A percentile compares a stretch with the other conserved stretches of the same genome.
These are phyloP conservation scores for Stemphylium beticola DNA, from an alignment of 2,329 filamentous ascomycete genomes.

Conservation along the genomic window DNA sequence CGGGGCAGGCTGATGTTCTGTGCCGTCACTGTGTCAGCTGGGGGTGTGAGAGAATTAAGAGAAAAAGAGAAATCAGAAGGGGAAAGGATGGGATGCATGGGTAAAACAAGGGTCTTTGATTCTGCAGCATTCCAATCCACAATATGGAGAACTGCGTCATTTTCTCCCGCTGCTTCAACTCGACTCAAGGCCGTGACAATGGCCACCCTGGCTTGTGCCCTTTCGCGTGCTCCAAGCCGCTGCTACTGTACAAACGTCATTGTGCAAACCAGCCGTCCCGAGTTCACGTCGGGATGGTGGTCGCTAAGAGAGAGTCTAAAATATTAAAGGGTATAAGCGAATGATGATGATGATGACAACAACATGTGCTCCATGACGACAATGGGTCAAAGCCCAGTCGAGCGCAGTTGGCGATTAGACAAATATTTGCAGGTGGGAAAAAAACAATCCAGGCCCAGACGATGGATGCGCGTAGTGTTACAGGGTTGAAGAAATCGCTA, in stretches of 20 bases:
- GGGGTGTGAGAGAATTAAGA: not conserved
- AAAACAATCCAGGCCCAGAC: slow-evolving; percentile 9
- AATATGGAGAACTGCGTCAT: slow-evolving; percentile 34
- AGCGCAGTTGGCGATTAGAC: slow-evolving; percentile 23
- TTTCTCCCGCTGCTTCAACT: slow-evolving; percentile 26
- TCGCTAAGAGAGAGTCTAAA: slow-evolving; percentile 47
- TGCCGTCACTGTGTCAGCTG: slow-evolving; percentile 20
- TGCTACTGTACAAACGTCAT: slow-evolving; percentile 49
- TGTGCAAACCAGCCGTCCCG: slow-evolving; percentile 23
- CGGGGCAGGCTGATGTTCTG: slow-evolving; percentile 1
- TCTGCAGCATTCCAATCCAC: slow-evolving; percentile 25
- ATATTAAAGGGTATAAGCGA: slow-evolving; percentile 47
- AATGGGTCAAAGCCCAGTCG: slow-evolving; percentile 22
- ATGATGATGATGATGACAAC: slow-evolving; percentile 34
- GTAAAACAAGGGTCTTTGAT: slow-evolving; percentile 31
- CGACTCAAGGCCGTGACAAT: slow-evolving; percentile 20
- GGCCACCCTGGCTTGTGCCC: slow-evolving; percentile 11
- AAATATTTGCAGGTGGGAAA: slow-evolving; percentile 6
- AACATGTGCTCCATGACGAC: slow-evolving; percentile 29
- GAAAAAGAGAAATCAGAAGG: not conserved
- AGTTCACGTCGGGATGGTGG: slow-evolving; percentile 16
- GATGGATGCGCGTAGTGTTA: slow-evolving; percentile 36
- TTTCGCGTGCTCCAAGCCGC: slow-evolving; percentile 15
- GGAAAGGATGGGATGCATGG: slow-evolving; percentile 3
- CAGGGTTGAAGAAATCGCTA: slow-evolving; percentile 36